Percentiles rank a stretch among this genome's conserved stretches.
These are phyloP conservation scores for Baorangia bicolor DNA, from an alignment of 768 basidiomycete species.

Conservation along the genomic window DNA sequence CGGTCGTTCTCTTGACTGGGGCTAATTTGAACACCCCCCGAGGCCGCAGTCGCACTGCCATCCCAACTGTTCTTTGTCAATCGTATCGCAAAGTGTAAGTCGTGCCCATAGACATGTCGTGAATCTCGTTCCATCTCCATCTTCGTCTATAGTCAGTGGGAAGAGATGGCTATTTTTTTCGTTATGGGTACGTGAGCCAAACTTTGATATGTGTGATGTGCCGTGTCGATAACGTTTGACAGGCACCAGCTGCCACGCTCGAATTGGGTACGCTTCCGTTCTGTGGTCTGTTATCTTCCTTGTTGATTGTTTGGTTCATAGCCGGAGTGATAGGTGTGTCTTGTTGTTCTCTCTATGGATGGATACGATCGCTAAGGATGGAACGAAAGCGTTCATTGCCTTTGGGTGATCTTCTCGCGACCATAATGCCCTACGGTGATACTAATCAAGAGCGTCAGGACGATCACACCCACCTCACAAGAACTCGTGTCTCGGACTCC, in stretches of 20 bases:
- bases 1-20: background rate
- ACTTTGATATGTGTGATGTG: background rate
- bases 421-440: background rate
- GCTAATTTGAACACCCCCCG: background rate
- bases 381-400: slow-evolving; percentile 5
- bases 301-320: slow-evolving; percentile 2
- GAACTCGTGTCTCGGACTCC: slow-evolving; percentile 9
- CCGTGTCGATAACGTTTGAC: slow-evolving; percentile 4
- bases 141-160: slow-evolving; percentile 10
- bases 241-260: slow-evolving; percentile 17
- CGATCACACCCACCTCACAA: slow-evolving; percentile 8
- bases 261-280: slow-evolving; percentile 12
- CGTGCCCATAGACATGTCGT: background rate
- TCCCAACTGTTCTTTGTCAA: slow-evolving; percentile 19
- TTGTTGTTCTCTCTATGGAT: background rate
- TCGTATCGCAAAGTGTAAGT: slow-evolving; percentile 21
- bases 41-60: slow-evolving; percentile 18
- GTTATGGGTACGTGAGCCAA: slow-evolving; percentile 13
- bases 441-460: slow-evolving; percentile 7
- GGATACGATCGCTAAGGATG: slow-evolving; percentile 1
- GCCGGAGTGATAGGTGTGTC: slow-evolving; percentile 14
- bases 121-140: background rate
- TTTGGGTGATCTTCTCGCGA: slow-evolving; percentile 9
- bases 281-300: background rate
- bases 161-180: slow-evolving; percentile 12